Percentiles rank a stretch among this genome's conserved stretches.
These are phyloP conservation scores for Thuidium tamariscinum DNA, from an alignment of 225 moss, liverwort and hornwort genomes.

Conservation along the genomic window DNA sequence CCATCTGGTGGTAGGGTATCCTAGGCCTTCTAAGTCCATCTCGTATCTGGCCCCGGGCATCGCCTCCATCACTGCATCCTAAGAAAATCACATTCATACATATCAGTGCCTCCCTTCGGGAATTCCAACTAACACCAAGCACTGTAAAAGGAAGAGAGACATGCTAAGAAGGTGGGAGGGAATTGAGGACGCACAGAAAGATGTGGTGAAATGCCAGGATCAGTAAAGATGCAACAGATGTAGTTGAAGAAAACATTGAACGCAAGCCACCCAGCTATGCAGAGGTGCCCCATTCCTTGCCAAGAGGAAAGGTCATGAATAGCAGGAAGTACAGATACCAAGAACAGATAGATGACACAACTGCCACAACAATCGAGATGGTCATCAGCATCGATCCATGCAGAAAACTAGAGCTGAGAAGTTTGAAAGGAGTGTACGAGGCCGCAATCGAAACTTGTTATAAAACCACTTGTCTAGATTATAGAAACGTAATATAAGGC, in stretches of 20 bases:
- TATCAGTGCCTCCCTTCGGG: neutral
- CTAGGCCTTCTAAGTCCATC: conserved; percentile 16
- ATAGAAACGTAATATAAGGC: neutral
- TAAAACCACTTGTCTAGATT: neutral
- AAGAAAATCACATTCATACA: conserved; percentile 5
- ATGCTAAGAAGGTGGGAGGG: neutral
- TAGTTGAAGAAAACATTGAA: conserved; percentile 91
- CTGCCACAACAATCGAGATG: conserved; percentile 34
- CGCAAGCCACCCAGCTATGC: conserved; percentile 63
- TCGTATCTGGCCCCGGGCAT: conserved; percentile 32
- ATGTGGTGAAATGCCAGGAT: conserved; percentile 58
- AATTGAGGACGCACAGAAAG: conserved; percentile 37
- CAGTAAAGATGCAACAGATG: conserved; percentile 64
- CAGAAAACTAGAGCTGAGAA: neutral
- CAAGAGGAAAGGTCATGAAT: conserved; percentile 48
- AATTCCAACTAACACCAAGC: neutral
- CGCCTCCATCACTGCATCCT: conserved; percentile 53
- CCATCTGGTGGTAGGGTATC: conserved; percentile 47
- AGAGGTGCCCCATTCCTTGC: conserved; percentile 52
- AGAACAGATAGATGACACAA: conserved; percentile 58
- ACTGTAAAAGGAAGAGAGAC: neutral
- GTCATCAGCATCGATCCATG: neutral
- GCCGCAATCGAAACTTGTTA: neutral
- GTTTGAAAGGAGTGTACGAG: neutral
- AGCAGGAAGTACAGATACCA: conserved; percentile 60